Conservation (phyloP, 1,139 yeast species). For the Yamadazyma jaroonii region DNA sequence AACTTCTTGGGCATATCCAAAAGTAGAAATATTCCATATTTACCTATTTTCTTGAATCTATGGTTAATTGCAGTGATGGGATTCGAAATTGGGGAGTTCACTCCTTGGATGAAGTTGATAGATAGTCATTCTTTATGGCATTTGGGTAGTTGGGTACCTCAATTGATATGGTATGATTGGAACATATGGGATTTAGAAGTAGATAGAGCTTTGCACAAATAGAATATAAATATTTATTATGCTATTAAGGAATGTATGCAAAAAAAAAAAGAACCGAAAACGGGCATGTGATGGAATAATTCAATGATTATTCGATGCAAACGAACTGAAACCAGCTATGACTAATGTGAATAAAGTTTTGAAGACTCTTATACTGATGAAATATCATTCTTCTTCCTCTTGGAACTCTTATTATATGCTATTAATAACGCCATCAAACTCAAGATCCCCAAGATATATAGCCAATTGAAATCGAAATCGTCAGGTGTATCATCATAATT, state of each 20-base stretch:
- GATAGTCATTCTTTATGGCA: slow-evolving; percentile 50
- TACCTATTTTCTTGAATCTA: slow-evolving; percentile 36
- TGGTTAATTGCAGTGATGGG: slow-evolving; percentile 34
- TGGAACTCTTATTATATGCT: not conserved
- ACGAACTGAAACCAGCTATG: not conserved
- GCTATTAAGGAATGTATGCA: not conserved
- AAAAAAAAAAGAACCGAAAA: not conserved
- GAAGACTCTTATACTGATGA: not conserved
- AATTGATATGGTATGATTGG: slow-evolving; percentile 48
- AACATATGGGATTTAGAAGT: slow-evolving; percentile 49
- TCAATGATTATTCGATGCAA: not conserved
- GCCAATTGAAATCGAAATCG: not conserved
- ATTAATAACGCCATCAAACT: not conserved
- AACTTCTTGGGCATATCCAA: slow-evolving; percentile 24
- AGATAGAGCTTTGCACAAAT: slow-evolving; percentile 13
- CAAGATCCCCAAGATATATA: not conserved
- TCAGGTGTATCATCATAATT: slow-evolving; percentile 10
- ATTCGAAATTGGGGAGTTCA: slow-evolving; percentile 40
- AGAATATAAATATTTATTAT: not conserved
- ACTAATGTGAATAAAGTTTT: not conserved
- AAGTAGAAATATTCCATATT: slow-evolving; percentile 29
- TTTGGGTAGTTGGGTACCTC: slow-evolving; percentile 40
- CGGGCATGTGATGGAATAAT: not conserved
- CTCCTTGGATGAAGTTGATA: slow-evolving; percentile 29
- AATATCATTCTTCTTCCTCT: not conserved